A percentile compares a stretch with the other conserved stretches of the same genome.
These are phyloP conservation scores for Plasmodium coatneyi DNA, from an alignment of 169 alveolate genomes.

Conservation along the genomic window DNA sequence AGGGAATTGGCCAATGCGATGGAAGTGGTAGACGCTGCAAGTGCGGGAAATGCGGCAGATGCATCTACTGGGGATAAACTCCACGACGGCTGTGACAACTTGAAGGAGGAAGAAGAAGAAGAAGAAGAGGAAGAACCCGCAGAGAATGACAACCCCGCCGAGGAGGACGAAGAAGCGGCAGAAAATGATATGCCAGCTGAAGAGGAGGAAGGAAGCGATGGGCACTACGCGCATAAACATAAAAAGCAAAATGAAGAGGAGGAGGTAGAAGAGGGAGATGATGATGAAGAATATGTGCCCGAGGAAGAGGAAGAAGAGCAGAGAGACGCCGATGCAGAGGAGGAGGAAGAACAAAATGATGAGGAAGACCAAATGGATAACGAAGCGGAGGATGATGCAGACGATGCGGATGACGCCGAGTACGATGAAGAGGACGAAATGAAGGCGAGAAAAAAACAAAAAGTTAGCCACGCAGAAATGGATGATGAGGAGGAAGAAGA, in stretches of 20 bases:
- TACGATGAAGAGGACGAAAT: neutral
- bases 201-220: neutral
- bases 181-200: neutral
- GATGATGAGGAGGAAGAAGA: conserved; percentile 25
- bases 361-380: neutral
- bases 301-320: conserved; percentile 8
- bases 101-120: neutral
- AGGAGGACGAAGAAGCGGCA: neutral
- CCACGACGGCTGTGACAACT: neutral
- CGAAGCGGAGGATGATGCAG: no score
- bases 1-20: neutral
- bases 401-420: no score
- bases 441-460: neutral
- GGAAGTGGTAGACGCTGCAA: neutral
- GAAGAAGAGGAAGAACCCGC: neutral
- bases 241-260: neutral
- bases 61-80: neutral
- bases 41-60: neutral
- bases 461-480: conserved; percentile 3
- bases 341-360: neutral
- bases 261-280: neutral
- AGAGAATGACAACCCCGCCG: neutral
- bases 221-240: neutral
- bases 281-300: neutral
- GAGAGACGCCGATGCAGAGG: neutral